phyloP scores from a whole-genome alignment of 2,329 filamentous ascomycete species.

The Colletotrichum sp. region DNA sequence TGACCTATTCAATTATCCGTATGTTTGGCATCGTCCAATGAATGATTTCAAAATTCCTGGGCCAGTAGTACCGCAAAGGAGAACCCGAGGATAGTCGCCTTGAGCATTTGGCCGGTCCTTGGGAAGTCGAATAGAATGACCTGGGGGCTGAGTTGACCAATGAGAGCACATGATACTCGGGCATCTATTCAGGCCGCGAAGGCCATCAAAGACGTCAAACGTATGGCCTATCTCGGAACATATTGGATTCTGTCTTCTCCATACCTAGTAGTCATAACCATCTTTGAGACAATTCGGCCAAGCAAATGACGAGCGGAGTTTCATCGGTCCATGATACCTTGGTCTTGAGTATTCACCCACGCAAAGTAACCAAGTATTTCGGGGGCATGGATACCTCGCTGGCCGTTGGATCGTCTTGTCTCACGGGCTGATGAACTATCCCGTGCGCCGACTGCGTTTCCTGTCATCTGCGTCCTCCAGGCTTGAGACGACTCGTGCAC shows the following conservation, averaged over 20 bases:
- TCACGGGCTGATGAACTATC: not conserved
- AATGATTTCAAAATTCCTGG: not conserved
- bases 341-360: not conserved
- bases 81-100: not conserved
- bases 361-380: not conserved
- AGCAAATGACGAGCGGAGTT: accelerated
- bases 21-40: not conserved
- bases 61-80: not conserved
- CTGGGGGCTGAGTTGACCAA: not conserved
- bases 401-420: not conserved
- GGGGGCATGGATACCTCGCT: not conserved
- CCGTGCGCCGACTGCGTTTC: not conserved
- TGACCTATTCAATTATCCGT: not conserved
- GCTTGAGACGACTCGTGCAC: not conserved
- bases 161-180: not conserved
- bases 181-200: not conserved
- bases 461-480: not conserved
- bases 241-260: not conserved
- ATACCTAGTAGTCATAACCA: too few relatives aligned
- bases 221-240: not conserved
- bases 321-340: not conserved
- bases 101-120: not conserved
- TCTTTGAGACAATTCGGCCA: not conserved
- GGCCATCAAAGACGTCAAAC: not conserved
- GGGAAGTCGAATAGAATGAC: not conserved